phyloP scores from a whole-genome alignment of 2,329 filamentous ascomycete species.

The Alternaria tenuissima region DNA sequence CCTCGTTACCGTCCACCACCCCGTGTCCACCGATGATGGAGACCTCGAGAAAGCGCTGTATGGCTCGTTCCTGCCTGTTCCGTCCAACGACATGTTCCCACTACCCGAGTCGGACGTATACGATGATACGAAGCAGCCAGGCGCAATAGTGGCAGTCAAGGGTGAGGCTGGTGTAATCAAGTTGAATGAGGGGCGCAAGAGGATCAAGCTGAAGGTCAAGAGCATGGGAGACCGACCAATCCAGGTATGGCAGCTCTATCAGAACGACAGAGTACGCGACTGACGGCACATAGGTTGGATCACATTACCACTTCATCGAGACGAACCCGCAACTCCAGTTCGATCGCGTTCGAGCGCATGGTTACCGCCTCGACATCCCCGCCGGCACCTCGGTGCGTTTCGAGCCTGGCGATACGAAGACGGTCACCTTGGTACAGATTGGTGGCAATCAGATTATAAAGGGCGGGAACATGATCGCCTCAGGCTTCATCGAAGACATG shows the following conservation, averaged over 20 bases:
- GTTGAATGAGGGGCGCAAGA: constrained; percentile 77
- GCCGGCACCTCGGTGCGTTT: constrained; percentile 93
- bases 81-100: constrained; percentile 72
- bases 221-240: constrained; percentile 90
- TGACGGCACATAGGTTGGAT: constrained; percentile 68
- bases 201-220: constrained; percentile 78
- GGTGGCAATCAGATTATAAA: constrained; percentile 79
- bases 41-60: constrained; percentile 88
- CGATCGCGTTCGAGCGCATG: constrained; percentile 82
- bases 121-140: constrained; percentile 73
- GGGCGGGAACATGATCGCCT: constrained; percentile 83
- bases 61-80: constrained; percentile 87
- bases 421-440: constrained; percentile 89
- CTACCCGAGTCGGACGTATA: constrained; percentile 71
- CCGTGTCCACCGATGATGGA: constrained; percentile 84
- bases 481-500: constrained; percentile 72
- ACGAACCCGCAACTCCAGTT: constrained; percentile 91
- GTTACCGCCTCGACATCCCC: constrained; percentile 86
- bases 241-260: constrained; percentile 65
- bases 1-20: constrained; percentile 92
- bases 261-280: not conserved
- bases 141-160: constrained; percentile 78
- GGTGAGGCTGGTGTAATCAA: constrained; percentile 68
- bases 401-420: constrained; percentile 91
- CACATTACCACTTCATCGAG: constrained; percentile 96